Evolutionary conservation across 202 grass and related monocot genomes (phyloP).

Genomic region (Carex arenaria): DNA sequence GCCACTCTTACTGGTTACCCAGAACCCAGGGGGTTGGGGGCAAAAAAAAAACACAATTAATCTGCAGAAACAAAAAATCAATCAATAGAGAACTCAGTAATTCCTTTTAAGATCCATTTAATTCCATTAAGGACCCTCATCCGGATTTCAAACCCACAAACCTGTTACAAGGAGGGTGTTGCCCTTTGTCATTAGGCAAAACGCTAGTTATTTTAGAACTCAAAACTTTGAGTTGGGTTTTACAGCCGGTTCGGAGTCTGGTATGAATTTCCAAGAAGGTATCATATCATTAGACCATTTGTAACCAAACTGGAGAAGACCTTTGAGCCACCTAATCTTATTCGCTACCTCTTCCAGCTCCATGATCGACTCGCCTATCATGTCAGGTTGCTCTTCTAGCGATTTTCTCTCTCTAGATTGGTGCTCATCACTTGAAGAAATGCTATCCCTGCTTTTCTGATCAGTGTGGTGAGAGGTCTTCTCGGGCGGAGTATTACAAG

Average conservation of each 20-base stretch:
- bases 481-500: not conserved
- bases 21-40: too few species aligned
- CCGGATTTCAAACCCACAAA: too few species aligned
- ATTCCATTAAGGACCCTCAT: too few species aligned
- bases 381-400: not conserved
- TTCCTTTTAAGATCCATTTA: too few species aligned
- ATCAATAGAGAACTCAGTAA: too few species aligned
- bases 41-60: too few species aligned
- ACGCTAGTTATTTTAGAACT: not conserved
- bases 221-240: not conserved
- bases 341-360: constrained; percentile 26
- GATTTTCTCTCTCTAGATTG: not conserved
- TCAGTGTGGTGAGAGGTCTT: not conserved
- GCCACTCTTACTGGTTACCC: too few species aligned
- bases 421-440: not conserved
- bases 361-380: constrained; percentile 24
- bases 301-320: constrained; percentile 14
- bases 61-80: too few species aligned
- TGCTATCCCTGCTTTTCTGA: not conserved
- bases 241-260: not conserved
- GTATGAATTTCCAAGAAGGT: constrained; percentile 27
- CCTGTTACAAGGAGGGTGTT: too few species aligned
- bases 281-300: constrained; percentile 27
- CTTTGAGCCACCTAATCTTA: constrained; percentile 38
- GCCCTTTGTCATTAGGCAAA: too few species aligned